Percentiles rank a stretch among this genome's conserved stretches.
Evolutionary conservation across 345 rosid species (phyloP).

Genomic region (Melaleuca alternifolia): DNA sequence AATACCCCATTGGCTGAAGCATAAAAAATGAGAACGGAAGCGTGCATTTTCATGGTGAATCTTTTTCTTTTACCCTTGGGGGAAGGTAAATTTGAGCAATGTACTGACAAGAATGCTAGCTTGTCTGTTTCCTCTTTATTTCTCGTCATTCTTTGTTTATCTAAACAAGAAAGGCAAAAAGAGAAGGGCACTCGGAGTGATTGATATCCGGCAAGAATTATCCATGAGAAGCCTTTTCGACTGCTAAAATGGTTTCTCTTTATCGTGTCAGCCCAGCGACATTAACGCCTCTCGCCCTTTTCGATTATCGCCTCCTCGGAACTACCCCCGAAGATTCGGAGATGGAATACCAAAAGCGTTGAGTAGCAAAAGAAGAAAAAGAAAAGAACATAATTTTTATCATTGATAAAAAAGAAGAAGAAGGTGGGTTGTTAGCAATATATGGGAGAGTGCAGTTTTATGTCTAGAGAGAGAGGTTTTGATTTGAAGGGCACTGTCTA

Average conservation of each 20-base stretch:
- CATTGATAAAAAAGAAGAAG: neutral
- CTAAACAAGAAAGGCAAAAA: neutral
- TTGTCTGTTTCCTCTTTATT: slow-evolving; percentile 18
- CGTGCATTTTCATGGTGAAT: neutral
- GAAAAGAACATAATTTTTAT: neutral
- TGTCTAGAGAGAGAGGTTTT: neutral
- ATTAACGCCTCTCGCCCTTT: slow-evolving; percentile 39
- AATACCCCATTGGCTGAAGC: neutral
- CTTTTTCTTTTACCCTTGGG: neutral
- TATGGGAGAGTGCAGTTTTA: neutral
- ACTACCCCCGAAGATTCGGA: slow-evolving; percentile 4
- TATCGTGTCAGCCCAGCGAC: slow-evolving; percentile 55
- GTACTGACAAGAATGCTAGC: slow-evolving; percentile 24
- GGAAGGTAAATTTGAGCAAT: slow-evolving; percentile 1
- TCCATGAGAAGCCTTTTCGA: slow-evolving; percentile 53
- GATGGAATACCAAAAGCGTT: neutral
- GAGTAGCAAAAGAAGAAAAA: neutral
- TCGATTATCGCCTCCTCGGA: slow-evolving; percentile 16
- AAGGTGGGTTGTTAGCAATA: neutral
- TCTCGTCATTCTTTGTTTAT: slow-evolving; percentile 2
- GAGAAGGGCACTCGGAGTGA: slow-evolving; percentile 5
- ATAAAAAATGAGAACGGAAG: neutral
- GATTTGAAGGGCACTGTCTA: neutral
- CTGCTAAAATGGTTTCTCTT: slow-evolving; percentile 68
- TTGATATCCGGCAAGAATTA: slow-evolving; percentile 43